Conservation (phyloP, 805 yeast species). For the Nakazawaea anatomiae region DNA sequence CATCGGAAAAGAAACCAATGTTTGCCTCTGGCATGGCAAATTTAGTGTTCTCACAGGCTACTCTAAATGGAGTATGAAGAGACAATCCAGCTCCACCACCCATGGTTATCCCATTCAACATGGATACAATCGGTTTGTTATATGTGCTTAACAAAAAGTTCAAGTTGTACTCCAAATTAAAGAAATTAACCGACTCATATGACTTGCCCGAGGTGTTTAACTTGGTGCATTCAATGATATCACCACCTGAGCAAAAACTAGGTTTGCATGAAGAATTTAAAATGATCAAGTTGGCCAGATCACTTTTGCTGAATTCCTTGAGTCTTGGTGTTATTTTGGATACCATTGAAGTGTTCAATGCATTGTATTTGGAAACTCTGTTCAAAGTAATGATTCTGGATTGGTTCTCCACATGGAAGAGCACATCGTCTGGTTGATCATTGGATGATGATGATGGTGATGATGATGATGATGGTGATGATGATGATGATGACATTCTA, state of each 20-base stretch:
- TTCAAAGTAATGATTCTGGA: constrained; percentile 74
- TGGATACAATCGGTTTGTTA: constrained; percentile 77
- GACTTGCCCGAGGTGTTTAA: constrained; percentile 43
- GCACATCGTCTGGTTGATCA: constrained; percentile 43
- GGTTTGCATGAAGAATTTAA: constrained; percentile 60
- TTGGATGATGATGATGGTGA: neutral
- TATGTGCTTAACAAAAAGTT: constrained; percentile 78
- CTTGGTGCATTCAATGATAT: constrained; percentile 75
- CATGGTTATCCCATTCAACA: constrained; percentile 92
- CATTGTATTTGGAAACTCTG: constrained; percentile 79
- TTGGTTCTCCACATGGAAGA: constrained; percentile 54
- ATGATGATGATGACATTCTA: neutral
- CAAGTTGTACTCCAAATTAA: constrained; percentile 74
- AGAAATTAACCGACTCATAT: constrained; percentile 53
- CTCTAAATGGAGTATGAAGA: constrained; percentile 85
- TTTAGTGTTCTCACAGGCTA: constrained; percentile 87
- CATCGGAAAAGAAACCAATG: constrained; percentile 95
- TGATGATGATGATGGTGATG: neutral
- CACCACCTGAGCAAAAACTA: constrained; percentile 96
- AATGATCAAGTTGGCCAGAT: constrained; percentile 57
- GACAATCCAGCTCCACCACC: constrained; percentile 97
- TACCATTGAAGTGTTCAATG: constrained; percentile 75
- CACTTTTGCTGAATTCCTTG: constrained; percentile 68
- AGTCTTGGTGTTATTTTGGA: constrained; percentile 64
- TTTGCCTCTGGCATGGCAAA: constrained; percentile 98